Evolutionary conservation across 177 flowering plant species (phyloP), one percentile per base, ranked within the genome.

Genomic region (Vitis hybrid): DNA sequence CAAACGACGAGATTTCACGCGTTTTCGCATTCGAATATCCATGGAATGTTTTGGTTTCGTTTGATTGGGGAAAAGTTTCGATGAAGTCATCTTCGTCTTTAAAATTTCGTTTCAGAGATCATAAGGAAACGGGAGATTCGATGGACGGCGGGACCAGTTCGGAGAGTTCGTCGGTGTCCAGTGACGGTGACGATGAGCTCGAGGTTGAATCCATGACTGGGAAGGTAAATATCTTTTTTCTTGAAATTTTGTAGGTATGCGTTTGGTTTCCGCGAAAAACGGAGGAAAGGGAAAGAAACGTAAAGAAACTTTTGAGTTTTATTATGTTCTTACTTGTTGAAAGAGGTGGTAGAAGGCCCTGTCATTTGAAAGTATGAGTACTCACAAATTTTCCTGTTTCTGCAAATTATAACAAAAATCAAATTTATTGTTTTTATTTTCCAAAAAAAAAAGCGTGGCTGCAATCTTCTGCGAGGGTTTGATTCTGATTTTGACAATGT

Each of bases 161-260:
- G 14, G 77, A 56, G 10, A 62, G 65, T 18, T 81, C 74, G 2
- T 79, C 81, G 5, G 72, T 64, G 2, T 73, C 80, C 14, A 72
- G 80, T 57, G 71, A 64, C 34, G 66, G 19, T 1, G 76, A 65
- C 49, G 79, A 70, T 3, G 83, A 81, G 15, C 49, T 75, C 2
- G 81, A 84, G 67, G 79, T 85, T 21, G 73, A 80, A 55, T 88
- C 89, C 68, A 88, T 88, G 90, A 83, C 90, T 8, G 90, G 82
- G 17, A 88, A 87, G 91, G 91, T 88, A 69, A 55, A 11, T 15
- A 0, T 3, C 12, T n/a, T 57, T 9, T 52, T 18, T 1, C 48
- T 48, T 52, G 48, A 40, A 8, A 40, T 30, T 30, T 30, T 30
- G 48, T 40, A 40, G 48, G 7, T 54, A 32, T 30, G 32, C 2